Evolutionary conservation across 208 protist genomes (phyloP), one percentile per base, ranked within the genome.

Genomic region (Acanthamoeba sp.): DNA sequence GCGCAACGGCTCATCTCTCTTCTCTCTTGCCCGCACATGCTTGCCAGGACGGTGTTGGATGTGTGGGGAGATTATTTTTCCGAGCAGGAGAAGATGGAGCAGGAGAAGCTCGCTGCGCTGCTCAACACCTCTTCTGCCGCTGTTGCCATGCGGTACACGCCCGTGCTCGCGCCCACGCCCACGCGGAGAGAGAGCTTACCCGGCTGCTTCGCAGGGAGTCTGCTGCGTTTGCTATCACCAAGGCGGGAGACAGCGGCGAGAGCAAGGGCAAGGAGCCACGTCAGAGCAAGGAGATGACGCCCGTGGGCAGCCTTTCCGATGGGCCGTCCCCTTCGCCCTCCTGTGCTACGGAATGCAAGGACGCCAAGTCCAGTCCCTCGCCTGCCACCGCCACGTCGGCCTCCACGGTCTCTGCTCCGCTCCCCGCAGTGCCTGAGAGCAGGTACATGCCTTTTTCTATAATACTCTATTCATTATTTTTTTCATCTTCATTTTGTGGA

Each of bases 41-140:
- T 12, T 57, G 52, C 4, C 59, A 62, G 48, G 32, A 62, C 50
- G 78, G 78, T 52, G 50, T 14, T 52, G 29, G 50, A 88, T 34
- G 48, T 88, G 40, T 62, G 78, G 50, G 50, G 78, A 29, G 78
- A 88, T 29, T 52, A 52, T 24, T 64, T 64, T 40, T n/a, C 78
- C 78, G 50, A 88, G 78, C 78, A 88, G 50, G 78, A 88, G 48
- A 52, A 36, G 78, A 24, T 64, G 16, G 48, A 64, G 78, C 78
- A 88, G 78, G 29, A 88, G 32, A 29, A 64, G 78, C 78, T 88
- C 32, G 29, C 12, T 27, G 50, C 78, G 12, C 45, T 64, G 50
- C 50, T 88, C 45, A 34, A 38, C 27, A 42, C 36, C 69, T 42
- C 69, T 7, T 78, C 69, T 9, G 34, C 36, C 36, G 20, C 69